These are phyloP conservation scores for Cystoderma amianthinum DNA, from an alignment of 768 basidiomycete genomes.

Conservation along the genomic window DNA sequence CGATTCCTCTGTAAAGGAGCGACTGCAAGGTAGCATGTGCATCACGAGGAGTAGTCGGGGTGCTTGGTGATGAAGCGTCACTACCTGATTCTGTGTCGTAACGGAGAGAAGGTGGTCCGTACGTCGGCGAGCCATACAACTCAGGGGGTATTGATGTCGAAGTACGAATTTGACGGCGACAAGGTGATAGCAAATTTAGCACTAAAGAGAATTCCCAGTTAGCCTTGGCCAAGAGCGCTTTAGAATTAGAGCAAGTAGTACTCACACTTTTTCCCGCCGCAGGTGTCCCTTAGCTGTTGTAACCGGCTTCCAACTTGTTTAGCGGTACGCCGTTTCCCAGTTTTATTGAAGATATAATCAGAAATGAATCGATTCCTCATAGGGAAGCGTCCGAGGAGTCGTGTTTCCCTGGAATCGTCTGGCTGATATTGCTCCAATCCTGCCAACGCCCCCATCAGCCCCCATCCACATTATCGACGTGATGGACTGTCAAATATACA, in stretches of 20 bases:
- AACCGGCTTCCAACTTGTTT: slow-evolving; percentile 80
- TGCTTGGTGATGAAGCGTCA: slow-evolving; percentile 26
- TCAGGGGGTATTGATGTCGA: slow-evolving; percentile 19
- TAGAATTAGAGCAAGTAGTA: slow-evolving; percentile 9
- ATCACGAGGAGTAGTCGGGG: slow-evolving; percentile 32
- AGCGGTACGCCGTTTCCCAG: slow-evolving; percentile 63
- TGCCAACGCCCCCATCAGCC: slow-evolving; percentile 17
- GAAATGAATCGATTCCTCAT: slow-evolving; percentile 78
- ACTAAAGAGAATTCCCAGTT: slow-evolving; percentile 20
- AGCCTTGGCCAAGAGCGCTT: no score
- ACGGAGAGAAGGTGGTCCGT: slow-evolving; percentile 16
- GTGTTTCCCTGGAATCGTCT: slow-evolving; percentile 65
- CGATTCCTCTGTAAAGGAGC: slow-evolving; percentile 23
- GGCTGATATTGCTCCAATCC: slow-evolving; percentile 70
- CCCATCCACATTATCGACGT: not conserved
- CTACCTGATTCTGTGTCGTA: slow-evolving; percentile 30
- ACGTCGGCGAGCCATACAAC: slow-evolving; percentile 12
- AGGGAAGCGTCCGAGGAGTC: slow-evolving; percentile 69
- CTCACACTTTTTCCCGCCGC: slow-evolving; percentile 66
- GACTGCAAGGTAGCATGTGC: slow-evolving; percentile 23
- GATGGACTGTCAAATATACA: slow-evolving; percentile 7
- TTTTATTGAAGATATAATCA: slow-evolving; percentile 64
- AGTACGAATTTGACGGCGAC: slow-evolving; percentile 16
- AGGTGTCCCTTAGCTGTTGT: slow-evolving; percentile 71
- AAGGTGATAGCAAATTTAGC: slow-evolving; percentile 37